Conservation (phyloP, 371 early-diverging fungal species). For the Mucor circinelloides region DNA sequence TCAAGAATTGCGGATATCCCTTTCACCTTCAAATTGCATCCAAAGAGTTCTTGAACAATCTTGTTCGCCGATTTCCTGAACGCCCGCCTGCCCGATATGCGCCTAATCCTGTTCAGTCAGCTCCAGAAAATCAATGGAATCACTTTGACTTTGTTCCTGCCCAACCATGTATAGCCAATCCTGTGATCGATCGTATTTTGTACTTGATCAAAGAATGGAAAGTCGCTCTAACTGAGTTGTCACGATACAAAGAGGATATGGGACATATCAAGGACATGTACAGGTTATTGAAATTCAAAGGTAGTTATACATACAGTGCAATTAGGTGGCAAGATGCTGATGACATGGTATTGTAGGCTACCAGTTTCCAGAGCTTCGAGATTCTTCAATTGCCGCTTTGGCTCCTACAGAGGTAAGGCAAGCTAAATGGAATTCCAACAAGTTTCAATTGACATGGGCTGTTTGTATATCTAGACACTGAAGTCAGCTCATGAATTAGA, state of each 20-base stretch:
- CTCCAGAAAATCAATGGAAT: slow-evolving; percentile 37
- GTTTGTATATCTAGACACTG: slow-evolving; percentile 43
- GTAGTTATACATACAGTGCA: slow-evolving; percentile 17
- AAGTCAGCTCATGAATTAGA: slow-evolving; percentile 92
- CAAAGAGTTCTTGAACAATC: slow-evolving; percentile 94
- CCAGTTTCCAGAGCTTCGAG: slow-evolving; percentile 81
- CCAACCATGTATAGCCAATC: slow-evolving; percentile 46
- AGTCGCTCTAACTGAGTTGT: slow-evolving; percentile 75
- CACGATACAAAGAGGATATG: slow-evolving; percentile 89
- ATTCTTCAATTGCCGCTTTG: slow-evolving; percentile 65
- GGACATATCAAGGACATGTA: slow-evolving; percentile 92
- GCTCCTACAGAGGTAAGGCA: slow-evolving; percentile 59
- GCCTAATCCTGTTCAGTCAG: slow-evolving; percentile 25
- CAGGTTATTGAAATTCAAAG: slow-evolving; percentile 80
- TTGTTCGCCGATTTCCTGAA: slow-evolving; percentile 91
- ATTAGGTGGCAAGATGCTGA: background rate
- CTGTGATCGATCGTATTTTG: slow-evolving; percentile 81
- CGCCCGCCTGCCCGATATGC: slow-evolving; percentile 62
- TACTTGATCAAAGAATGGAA: slow-evolving; percentile 95
- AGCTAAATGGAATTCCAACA: background rate
- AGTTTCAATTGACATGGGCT: background rate
- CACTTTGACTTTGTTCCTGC: slow-evolving; percentile 31
- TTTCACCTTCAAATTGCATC: slow-evolving; percentile 92
- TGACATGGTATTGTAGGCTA: slow-evolving; percentile 59
- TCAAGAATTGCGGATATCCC: slow-evolving; percentile 96